These are phyloP conservation scores for Themeda triandra DNA, from an alignment of 176 grass and related monocot species.

Conservation along the genomic window DNA sequence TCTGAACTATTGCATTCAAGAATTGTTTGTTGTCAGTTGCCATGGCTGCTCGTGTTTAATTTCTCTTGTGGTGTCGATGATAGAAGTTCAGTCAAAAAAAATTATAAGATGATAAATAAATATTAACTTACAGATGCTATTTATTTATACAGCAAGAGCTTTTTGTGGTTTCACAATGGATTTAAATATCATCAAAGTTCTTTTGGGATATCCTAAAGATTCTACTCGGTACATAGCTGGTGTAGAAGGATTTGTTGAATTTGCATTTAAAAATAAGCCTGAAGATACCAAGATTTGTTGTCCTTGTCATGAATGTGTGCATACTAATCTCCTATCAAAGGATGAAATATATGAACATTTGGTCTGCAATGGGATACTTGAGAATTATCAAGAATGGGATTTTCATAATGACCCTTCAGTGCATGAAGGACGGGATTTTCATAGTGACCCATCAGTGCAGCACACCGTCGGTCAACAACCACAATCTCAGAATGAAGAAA, in stretches of 20 bases:
- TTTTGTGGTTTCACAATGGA: too few species aligned
- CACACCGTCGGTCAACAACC: neutral
- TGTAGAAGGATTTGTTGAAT: slow-evolving; percentile 13
- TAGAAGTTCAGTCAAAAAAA: too few species aligned
- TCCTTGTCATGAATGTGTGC: neutral
- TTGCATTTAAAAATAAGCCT: slow-evolving; percentile 9
- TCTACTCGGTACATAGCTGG: neutral
- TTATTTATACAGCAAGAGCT: too few species aligned
- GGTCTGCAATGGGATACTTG: neutral
- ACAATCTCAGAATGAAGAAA: too few species aligned
- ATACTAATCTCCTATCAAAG: too few species aligned
- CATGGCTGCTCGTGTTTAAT: too few species aligned
- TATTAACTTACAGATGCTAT: too few species aligned
- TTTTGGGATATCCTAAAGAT: neutral
- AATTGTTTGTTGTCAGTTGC: too few species aligned
- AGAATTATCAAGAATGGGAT: neutral
- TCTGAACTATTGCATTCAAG: too few species aligned
- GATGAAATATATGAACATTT: neutral
- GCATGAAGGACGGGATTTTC: neutral
- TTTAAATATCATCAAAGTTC: too few species aligned
- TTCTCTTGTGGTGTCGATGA: too few species aligned
- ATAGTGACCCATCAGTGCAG: neutral
- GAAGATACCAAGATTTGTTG: neutral
- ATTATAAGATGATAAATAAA: too few species aligned
- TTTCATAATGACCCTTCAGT: slow-evolving; percentile 10